Evolutionary conservation across 2,329 filamentous ascomycete genomes (phyloP), one percentile per base, ranked within the genome.

Genomic region (Diaporthe vexans): DNA sequence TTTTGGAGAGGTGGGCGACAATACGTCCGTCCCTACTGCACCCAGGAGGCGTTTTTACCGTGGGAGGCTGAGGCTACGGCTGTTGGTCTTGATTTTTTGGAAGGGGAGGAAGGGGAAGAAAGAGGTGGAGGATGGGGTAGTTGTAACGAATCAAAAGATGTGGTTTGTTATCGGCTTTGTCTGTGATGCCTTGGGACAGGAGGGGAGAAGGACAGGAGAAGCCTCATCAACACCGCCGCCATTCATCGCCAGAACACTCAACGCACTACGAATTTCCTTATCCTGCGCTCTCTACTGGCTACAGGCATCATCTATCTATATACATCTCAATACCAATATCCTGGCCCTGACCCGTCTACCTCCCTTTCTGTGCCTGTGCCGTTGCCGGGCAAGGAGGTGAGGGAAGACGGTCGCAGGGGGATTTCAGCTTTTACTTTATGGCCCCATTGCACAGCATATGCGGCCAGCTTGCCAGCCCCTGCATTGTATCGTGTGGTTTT

Each of bases 271-370:
- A 67, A 52, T 52, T 37, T 67, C 46, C 21, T 67, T 24, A 2
- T 37, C 48, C 46, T 67, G 24, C 26, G 24, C 26, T 21, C 40
- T 52, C 33, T 35, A 52, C 58, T 63, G 58, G 58, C 40, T 48
- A 67, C 46, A 54, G 46, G 21, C 61, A 43, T 19, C 40, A 40
- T 40, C 11, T 40, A 33, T 37, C 26, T 67, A 67, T 29, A 67
- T 67, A 67, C 21, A 67, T 54, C 59, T 48, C 46, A 67, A 67
- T 67, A 67, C 29, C 46, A 48, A 51, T n/a, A 51, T n/a, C 21
- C 21, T 51, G 46, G 8, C 9, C 29, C 21, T 21, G 11, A 21
- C 4, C 21, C 7, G 21, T 17, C 43, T 46, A 9, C 46, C 37
- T 40, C 0, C 37, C 37, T 19, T 7, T n/a, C 46, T 10, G 43